These are phyloP conservation scores for Chenopodium formosanum DNA, from an alignment of 148 eudicot genomes.

Conservation along the genomic window DNA sequence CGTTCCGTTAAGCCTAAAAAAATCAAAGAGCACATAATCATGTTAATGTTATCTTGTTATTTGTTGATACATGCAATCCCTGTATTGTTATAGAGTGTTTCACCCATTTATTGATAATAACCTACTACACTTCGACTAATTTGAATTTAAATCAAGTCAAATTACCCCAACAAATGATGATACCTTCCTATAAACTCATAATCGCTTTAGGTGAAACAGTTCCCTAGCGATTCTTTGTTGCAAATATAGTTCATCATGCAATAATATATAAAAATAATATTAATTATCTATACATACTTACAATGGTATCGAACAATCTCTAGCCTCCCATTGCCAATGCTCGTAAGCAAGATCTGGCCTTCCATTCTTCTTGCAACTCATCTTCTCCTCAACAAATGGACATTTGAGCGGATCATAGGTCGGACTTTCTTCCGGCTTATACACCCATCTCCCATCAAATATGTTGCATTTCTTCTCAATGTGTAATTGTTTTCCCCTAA, in stretches of 20 bases:
- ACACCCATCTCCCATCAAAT: slow-evolving; percentile 52
- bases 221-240: too few relatives aligned
- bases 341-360: slow-evolving; percentile 46
- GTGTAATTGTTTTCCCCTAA: neutral
- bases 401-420: slow-evolving; percentile 30
- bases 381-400: slow-evolving; percentile 50
- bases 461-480: slow-evolving; percentile 31
- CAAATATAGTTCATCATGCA: too few relatives aligned
- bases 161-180: too few relatives aligned
- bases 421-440: slow-evolving; percentile 32
- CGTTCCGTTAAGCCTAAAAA: slow-evolving; percentile 38
- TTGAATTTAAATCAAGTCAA: too few relatives aligned
- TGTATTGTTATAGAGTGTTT: too few relatives aligned
- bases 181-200: too few relatives aligned
- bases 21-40: neutral
- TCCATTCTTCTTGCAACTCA: slow-evolving; percentile 55
- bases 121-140: too few relatives aligned
- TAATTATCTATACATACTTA: slow-evolving; percentile 15
- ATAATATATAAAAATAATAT: too few relatives aligned
- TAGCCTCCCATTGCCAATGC: slow-evolving; percentile 54
- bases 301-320: slow-evolving; percentile 47
- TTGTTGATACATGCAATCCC: too few relatives aligned
- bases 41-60: too few relatives aligned
- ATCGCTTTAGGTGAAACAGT: too few relatives aligned
- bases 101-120: too few relatives aligned